Base-by-base conservation (phyloP, 2,329 filamentous ascomycete species). In the Allantophomopsis cytisporea region DNA sequence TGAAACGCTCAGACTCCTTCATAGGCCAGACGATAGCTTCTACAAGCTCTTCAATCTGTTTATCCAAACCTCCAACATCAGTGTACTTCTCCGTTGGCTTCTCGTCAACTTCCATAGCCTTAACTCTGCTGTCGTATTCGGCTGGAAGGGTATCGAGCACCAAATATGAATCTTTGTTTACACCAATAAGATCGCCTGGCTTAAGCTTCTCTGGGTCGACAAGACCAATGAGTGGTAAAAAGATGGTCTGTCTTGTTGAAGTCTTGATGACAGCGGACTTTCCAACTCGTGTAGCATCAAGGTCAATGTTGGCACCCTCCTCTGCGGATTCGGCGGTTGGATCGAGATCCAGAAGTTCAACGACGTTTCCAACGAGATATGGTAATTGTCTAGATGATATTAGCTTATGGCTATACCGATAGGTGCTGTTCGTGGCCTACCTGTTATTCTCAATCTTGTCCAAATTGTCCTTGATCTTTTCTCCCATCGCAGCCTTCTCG, bases 221-320 rank as follows among this genome's bases (percentile, higher is more conserved):
- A 7, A 98, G 76, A 47, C 91, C 91, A 54, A 98, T 98, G 45
- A 98, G 75, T 21, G 93, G 91, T 37, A 98, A 71, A 68, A 98
- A 98, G 62, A 98, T 98, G 40, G 91, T 98, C 64, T 98, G 93
- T 52, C 91, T 76, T 17, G 91, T 98, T 6, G 89, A 96, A 7
- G 91, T 98, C 70, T 98, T 98, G 73, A 98, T 98, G 54, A 98
- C 91, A 13, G 93, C 91, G 1, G 89, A 96, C 64, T 96, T 98
- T 63, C 91, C 91, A 8, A 96, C 88, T 40, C 91, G 78, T 31
- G 87, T 95, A 48, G 91, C 91, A 63, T 98, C 91, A 37, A 98
- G 72, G 59, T 98, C 91, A 59, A 98, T 96, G 60, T 98, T 98
- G 53, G 93, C 91, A 45, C 91, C 93, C 63, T 98, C 93, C 61